Evolutionary conservation across 2,329 filamentous ascomycete species (phyloP).

Genomic region (Colletotrichum sp.): DNA sequence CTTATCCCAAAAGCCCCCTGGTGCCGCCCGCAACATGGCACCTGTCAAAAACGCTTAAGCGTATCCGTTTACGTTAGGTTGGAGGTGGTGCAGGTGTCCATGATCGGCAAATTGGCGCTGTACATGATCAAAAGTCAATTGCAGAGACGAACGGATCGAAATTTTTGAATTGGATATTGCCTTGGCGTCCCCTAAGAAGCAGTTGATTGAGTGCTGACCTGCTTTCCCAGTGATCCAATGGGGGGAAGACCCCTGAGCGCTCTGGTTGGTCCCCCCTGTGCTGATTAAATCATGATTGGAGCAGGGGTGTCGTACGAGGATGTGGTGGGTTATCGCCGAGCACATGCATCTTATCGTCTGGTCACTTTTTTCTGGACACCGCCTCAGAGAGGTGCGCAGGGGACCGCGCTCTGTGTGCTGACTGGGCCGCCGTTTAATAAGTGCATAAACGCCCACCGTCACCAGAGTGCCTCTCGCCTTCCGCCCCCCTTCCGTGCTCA

Average conservation of each 20-base stretch:
- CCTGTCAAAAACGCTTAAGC: neutral
- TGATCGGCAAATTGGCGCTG: neutral
- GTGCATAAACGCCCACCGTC: conserved; percentile 3
- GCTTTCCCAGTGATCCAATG: neutral
- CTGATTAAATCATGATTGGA: neutral
- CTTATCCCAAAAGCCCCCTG: neutral
- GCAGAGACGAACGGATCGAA: neutral
- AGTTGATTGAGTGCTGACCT: neutral
- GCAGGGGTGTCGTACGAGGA: neutral
- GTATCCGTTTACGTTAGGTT: neutral
- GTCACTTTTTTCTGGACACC: conserved; percentile 1
- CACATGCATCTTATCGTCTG: conserved; percentile 6
- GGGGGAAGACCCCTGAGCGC: neutral
- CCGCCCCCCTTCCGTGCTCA: neutral
- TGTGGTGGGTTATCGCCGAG: conserved; percentile 13
- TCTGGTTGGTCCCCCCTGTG: neutral
- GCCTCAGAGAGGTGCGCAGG: conserved; percentile 7
- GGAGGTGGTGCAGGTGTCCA: neutral
- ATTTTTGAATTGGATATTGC: neutral
- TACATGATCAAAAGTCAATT: neutral
- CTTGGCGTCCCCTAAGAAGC: neutral
- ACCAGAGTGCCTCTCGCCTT: neutral
- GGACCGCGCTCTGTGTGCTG: neutral
- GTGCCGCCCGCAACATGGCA: neutral
- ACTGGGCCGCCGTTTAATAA: neutral